Evolutionary conservation across 192 early-diverging fungal species (phyloP).

Genomic region (Mortierella claussenii): DNA sequence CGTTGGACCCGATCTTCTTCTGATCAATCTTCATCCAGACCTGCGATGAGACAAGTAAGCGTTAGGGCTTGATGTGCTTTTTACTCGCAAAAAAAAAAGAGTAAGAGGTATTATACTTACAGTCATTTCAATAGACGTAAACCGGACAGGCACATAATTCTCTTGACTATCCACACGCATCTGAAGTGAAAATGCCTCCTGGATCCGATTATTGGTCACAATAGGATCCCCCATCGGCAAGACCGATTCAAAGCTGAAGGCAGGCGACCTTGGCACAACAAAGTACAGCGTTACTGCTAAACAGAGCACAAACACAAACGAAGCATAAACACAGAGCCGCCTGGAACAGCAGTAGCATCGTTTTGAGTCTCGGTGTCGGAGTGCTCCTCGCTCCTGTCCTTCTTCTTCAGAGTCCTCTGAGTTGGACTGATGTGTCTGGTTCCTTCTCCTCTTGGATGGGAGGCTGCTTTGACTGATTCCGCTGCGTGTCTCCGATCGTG

Average conservation of each 20-base stretch:
- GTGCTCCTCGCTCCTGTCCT: conserved; percentile 37
- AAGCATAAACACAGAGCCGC: conserved; percentile 32
- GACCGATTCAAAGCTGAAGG: conserved; percentile 25
- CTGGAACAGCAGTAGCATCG: conserved; percentile 42
- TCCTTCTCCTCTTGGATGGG: conserved; percentile 8
- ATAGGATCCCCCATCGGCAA: conserved; percentile 23
- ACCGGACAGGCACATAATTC: conserved; percentile 30
- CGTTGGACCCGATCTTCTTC: conserved; percentile 31
- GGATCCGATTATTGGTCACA: conserved; percentile 6
- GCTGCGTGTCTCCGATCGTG: conserved; percentile 1
- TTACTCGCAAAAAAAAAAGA: conserved; percentile 1
- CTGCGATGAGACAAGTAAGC: not conserved
- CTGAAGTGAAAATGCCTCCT: conserved; percentile 34
- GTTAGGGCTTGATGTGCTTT: not conserved
- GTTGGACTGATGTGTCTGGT: not conserved
- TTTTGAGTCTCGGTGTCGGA: conserved; percentile 18
- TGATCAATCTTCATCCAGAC: conserved; percentile 47
- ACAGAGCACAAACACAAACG: conserved; percentile 17
- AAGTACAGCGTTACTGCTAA: conserved; percentile 27
- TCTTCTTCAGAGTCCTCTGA: conserved; percentile 37
- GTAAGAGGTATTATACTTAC: conserved; percentile 9
- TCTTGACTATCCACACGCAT: conserved; percentile 34
- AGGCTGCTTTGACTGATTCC: not conserved
- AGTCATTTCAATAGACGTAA: conserved; percentile 34
- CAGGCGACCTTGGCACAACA: conserved; percentile 29